Evolutionary conservation across 768 basidiomycete species (phyloP), one percentile per base, ranked within the genome.

Genomic region (Tricholoma sp.): DNA sequence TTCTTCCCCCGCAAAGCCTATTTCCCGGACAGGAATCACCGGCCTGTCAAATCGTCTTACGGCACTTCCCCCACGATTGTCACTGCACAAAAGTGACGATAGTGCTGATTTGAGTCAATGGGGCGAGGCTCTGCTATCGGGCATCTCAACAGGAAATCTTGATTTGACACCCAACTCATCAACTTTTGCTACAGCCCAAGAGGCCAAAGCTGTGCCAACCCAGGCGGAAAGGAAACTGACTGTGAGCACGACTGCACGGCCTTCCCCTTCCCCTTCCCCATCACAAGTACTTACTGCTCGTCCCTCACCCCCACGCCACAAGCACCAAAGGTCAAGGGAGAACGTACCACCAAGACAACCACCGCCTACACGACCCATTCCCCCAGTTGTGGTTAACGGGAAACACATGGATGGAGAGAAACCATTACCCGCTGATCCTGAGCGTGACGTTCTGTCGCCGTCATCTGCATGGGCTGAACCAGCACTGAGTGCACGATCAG

Each of bases 81-180:
- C 83, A 4, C 70, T 84, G 29, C 80, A 82, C 56, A 68, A 69
- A 47, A 72, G 74, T 34, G 77, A 80, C 37, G 71, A 70, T 45
- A 68, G 67, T 54, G 64, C 69, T 11, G 82, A 78, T 58, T 70
- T 84, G 28, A 73, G 76, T 9, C 73, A 74, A 28, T 85, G 84
- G 85, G 75, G 80, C 9, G 76, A 80, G 61, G 74, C 80, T 6
- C 61, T 85, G 34, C 72, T 85, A 32, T 79, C 72, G n/a, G 81
- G 77, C 2, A 76, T 83, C n/a, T 76, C 78, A 1, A 59, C 54
- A 13, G 54, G 45, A n/a, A 60, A 48, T 41, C 37, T 28, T n/a
- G 51, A 55, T 33, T 4, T 37, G 37, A 59, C 61, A 12, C 56
- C 58, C 1, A 57, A 47, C 29, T 9, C 61, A 12, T 62, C 58